phyloP scores from a whole-genome alignment of 83 land plant genomes.

The Picea mariana region DNA sequence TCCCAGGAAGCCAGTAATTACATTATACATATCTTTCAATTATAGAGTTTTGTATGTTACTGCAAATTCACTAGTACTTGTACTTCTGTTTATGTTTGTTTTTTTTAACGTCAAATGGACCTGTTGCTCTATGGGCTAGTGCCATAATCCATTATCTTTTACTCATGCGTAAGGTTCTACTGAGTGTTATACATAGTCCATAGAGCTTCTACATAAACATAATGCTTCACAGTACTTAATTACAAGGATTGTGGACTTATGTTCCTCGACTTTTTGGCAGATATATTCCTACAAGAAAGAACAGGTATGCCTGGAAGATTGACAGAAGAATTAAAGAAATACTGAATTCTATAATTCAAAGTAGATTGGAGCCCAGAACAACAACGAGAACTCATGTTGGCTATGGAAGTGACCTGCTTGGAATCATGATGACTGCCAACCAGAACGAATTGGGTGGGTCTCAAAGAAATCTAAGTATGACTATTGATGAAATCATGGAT shows the following conservation, averaged over 20 bases:
- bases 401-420: not conserved
- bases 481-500: constrained; percentile 15
- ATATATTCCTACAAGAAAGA: not conserved
- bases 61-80: too few species aligned
- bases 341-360: not conserved
- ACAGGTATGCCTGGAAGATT: too few species aligned
- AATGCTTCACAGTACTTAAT: not conserved
- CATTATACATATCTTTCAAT: not conserved
- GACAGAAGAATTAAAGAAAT: not conserved
- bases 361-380: not conserved
- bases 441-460: not conserved
- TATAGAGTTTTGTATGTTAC: too few species aligned
- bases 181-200: too few species aligned
- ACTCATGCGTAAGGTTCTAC: too few species aligned
- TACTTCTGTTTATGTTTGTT: too few species aligned
- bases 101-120: too few species aligned
- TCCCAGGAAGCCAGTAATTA: constrained; percentile 36
- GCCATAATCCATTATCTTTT: not conserved
- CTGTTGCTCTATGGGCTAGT: not conserved
- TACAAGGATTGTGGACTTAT: not conserved
- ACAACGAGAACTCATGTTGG: constrained; percentile 5
- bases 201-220: not conserved
- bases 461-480: not conserved
- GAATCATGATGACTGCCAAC: too few species aligned
- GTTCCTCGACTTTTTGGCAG: constrained; percentile 7